Evolutionary conservation across 805 yeast species (phyloP), one percentile per base, ranked within the genome.

Genomic region (Cyberlindnera bimundalis): DNA sequence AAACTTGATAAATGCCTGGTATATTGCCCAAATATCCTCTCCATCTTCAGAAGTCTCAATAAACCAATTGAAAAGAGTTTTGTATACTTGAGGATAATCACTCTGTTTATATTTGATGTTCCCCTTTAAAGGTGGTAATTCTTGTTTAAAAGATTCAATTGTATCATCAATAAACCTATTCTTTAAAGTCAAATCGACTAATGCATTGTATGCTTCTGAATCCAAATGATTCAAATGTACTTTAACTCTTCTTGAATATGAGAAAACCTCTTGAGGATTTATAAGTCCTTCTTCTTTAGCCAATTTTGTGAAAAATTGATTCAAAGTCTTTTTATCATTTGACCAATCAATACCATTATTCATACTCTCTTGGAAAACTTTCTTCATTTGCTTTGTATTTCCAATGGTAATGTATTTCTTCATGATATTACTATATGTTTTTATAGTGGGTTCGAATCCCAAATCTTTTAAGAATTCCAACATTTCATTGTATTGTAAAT

Each of bases 1-100:
- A 38, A 74, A 70, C 48, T 71, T 65, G 51, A 75, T 74, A 33
- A 84, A 52, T 39, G 73, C 75, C 4, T 76, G 77, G 48, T 79
- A 83, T 5, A 83, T 60, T 6, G 69, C 70, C 82, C 83, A 81
- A 0, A 78, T 33, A 19, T 43, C 73, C 42, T 71, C 73, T 17
- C 67, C 58, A 12, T 63, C 56, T 25, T 66, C 60, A 5, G 58
- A 42, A 18, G 68, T 62, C 0, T 65, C 47, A 19, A 70, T 46
- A 9, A 78, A 63, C 47, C 76, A 70, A 13, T 70, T 62, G 51
- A 69, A 68, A 43, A 81, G 58, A 0, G 74, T 62, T 6, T 64
- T 55, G 43, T 62, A 65, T 3, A 76, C 47, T n/a, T 61, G 60
- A 1, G 73, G 58, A 30, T 64, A 61, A 15, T 59, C 52, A 1